phyloP scores from a whole-genome alignment of 2,329 filamentous ascomycete species.

The Rhynchosporium secalis region DNA sequence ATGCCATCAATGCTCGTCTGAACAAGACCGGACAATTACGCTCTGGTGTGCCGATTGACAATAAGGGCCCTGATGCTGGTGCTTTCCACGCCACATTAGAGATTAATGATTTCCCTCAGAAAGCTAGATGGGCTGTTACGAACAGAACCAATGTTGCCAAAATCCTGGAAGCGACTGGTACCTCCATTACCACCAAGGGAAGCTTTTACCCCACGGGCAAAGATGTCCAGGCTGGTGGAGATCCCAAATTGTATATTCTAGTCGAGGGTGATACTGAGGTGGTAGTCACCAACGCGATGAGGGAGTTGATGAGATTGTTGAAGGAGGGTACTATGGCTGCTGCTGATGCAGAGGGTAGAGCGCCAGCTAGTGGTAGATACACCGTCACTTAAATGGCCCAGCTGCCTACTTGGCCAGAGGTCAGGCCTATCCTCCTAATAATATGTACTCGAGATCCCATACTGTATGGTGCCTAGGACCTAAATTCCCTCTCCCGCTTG shows the following conservation, averaged over 20 bases:
- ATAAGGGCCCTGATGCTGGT: conserved; percentile 95
- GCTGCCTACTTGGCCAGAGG: neutral
- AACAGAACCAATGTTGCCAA: conserved; percentile 98
- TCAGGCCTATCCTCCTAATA: conserved; percentile 9
- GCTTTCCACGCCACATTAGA: conserved; percentile 96
- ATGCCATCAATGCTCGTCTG: conserved; percentile 85
- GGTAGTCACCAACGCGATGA: conserved; percentile 85
- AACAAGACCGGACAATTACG: conserved; percentile 87
- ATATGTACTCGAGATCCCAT: conserved; percentile 3
- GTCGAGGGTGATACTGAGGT: conserved; percentile 97
- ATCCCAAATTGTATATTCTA: conserved; percentile 95
- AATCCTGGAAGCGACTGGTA: conserved; percentile 91
- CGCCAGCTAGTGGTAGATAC: conserved; percentile 79
- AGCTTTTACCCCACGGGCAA: conserved; percentile 84
- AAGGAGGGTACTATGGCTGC: conserved; percentile 90
- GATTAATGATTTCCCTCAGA: conserved; percentile 99
- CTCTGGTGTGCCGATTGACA: conserved; percentile 92
- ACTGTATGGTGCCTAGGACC: neutral
- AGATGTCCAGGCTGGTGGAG: conserved; percentile 69
- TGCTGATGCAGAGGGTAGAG: conserved; percentile 79
- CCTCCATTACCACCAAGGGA: conserved; percentile 96
- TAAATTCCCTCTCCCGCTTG: neutral
- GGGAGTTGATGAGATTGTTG: conserved; percentile 82
- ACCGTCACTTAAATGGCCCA: conserved; percentile 65
- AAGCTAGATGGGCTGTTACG: conserved; percentile 96